Base-by-base conservation (phyloP, 805 yeast genomes). In the Sugiyamaella valdiviana region DNA sequence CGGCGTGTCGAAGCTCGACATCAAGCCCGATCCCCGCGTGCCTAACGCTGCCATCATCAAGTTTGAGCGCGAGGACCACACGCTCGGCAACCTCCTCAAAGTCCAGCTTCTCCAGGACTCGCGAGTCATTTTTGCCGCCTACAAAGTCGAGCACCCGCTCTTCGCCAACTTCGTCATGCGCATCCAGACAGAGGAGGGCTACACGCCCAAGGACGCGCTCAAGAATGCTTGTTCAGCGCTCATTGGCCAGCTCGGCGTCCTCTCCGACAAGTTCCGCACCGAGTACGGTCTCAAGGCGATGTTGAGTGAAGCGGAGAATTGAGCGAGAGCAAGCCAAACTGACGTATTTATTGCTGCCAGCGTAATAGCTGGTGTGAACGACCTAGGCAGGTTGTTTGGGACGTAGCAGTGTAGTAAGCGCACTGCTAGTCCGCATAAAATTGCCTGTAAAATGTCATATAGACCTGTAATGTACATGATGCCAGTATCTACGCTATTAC, bases 11-110 rank as follows among this genome's bases (percentile, higher is more conserved):
- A 93, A 93, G 86, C 76, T 93, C 52, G 82, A 83, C 53, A 81
- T 93, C 47, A 84, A 89, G 24, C 96, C 97, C 6, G 99, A 93
- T 69, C 81, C 95, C 49, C 85, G 90, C 61, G 93, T 91, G 32
- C 96, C 98, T 19, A 93, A 93, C 65, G 95, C 98, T 40, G 90
- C 95, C 42, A 79, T 90, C 52, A 77, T 93, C 57, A 88, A 87
- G 53, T 88, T 93, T 58, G 98, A 93, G 67, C 83, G 96, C 64
- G 99, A 93, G 67, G 99, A 93, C 66, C 99, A 93, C 64, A 93
- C 99, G 2, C 74, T 93, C 51, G 99, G 96, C 22, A 93, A 93
- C 65, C 67, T 93, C 59, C 75, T 93, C 51, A 78, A 95, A 63
- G 82, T 90, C 23, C 96, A 91, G 64, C 77, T 93, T 49, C 75